A percentile compares a stretch with the other conserved stretches of the same genome.
Evolutionary conservation across 2,329 filamentous ascomycete species (phyloP).

Genomic region (Botryosphaeria dothidea): DNA sequence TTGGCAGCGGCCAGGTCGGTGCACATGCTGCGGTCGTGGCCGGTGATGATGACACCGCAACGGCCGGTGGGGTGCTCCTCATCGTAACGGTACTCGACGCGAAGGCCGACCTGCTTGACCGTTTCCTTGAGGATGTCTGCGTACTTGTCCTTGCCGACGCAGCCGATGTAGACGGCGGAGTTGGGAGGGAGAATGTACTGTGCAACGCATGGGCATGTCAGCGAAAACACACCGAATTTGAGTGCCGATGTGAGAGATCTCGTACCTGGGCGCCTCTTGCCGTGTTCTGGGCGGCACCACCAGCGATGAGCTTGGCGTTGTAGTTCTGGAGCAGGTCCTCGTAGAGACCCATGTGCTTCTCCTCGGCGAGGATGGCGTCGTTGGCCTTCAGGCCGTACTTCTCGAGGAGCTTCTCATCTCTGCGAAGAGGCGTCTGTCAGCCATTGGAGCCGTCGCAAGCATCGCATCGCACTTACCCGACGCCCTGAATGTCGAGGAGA

Average conservation of each 20-base stretch:
- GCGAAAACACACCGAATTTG: conserved; percentile 1
- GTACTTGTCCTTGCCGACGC: conserved; percentile 95
- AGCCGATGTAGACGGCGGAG: conserved; percentile 90
- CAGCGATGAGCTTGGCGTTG: conserved; percentile 91
- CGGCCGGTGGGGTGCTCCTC: conserved; percentile 81
- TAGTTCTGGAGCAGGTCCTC: conserved; percentile 92
- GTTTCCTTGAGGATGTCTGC: conserved; percentile 84
- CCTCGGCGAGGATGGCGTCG: conserved; percentile 94
- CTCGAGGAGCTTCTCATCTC: conserved; percentile 79
- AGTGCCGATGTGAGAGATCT: background rate
- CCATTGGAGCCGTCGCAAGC: background rate
- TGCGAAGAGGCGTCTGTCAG: conserved; percentile 43
- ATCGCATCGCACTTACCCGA: conserved; percentile 52
- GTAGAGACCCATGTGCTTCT: conserved; percentile 85
- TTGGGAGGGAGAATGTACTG: conserved; percentile 87
- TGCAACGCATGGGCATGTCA: conserved; percentile 30
- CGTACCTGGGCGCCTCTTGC: conserved; percentile 81
- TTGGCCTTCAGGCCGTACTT: conserved; percentile 95
- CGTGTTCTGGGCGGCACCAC: conserved; percentile 96
- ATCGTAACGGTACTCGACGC: conserved; percentile 94
- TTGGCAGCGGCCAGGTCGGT: conserved; percentile 96
- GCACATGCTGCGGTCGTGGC: conserved; percentile 90
- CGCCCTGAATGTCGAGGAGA: conserved; percentile 93
- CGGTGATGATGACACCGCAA: conserved; percentile 95
- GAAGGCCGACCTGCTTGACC: conserved; percentile 82